Evolutionary conservation across 176 grass and related monocot species (phyloP).

Genomic region (Oryza glumipatula): DNA sequence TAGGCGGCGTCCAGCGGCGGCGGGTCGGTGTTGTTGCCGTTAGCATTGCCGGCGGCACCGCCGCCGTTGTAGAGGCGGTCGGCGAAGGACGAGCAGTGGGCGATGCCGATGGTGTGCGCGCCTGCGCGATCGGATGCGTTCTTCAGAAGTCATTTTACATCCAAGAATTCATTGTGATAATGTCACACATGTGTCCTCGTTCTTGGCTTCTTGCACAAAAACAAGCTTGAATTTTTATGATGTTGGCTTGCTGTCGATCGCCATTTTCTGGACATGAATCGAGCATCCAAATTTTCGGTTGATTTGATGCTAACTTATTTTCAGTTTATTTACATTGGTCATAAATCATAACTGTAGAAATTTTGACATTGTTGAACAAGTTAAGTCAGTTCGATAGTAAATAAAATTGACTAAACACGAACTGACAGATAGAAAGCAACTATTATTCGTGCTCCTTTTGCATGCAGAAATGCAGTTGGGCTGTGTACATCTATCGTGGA

Average conservation of each 20-base stretch:
- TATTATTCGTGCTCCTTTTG: slow-evolving; percentile 45
- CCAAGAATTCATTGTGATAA: too few species aligned
- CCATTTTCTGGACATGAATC: not conserved
- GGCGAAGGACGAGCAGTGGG: slow-evolving; percentile 62
- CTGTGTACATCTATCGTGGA: too few species aligned
- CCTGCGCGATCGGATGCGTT: slow-evolving; percentile 29
- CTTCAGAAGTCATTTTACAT: too few species aligned
- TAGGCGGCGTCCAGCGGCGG: slow-evolving; percentile 66
- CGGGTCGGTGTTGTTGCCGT: slow-evolving; percentile 37
- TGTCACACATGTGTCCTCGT: too few species aligned
- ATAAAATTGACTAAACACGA: not conserved
- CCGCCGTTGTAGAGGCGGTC: slow-evolving; percentile 56
- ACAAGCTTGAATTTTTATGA: too few species aligned
- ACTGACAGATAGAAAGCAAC: slow-evolving; percentile 33
- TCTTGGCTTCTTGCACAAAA: too few species aligned
- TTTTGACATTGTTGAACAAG: too few species aligned
- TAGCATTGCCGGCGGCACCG: slow-evolving; percentile 14
- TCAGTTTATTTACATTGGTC: not conserved
- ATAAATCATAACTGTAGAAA: too few species aligned
- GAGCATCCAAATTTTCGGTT: not conserved
- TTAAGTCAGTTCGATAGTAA: not conserved
- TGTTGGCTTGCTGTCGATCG: too few species aligned
- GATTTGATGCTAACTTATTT: not conserved
- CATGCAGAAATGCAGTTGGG: not conserved
- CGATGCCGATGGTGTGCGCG: slow-evolving; percentile 85